These are phyloP conservation scores for Sanghuangporus weigelae DNA, from an alignment of 1,284 basidiomycete genomes.

Conservation along the genomic window DNA sequence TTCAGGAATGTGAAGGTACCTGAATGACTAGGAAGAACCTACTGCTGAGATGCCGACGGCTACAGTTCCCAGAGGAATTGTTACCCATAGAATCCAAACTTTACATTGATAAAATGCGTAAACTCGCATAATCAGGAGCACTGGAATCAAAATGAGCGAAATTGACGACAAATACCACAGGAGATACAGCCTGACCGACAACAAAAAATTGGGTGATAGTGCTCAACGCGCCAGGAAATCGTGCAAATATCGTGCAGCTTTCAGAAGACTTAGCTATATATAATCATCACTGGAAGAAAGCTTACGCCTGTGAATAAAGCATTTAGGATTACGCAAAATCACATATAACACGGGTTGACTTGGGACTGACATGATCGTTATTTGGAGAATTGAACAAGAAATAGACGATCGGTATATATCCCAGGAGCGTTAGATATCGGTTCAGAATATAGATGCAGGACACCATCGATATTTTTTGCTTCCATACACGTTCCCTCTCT, in stretches of 20 bases:
- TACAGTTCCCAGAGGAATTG: background rate
- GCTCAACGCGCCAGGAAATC: slow-evolving; percentile 12
- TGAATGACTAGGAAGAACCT: background rate
- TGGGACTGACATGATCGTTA: slow-evolving; percentile 7
- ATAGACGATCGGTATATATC: slow-evolving; percentile 10
- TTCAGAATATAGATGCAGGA: slow-evolving; percentile 12
- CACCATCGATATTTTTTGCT: slow-evolving; percentile 3
- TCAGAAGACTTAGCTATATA: background rate
- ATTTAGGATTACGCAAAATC: background rate
- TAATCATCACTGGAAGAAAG: background rate
- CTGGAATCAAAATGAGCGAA: background rate
- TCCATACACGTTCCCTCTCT: slow-evolving; percentile 11
- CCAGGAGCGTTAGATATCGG: slow-evolving; percentile 13
- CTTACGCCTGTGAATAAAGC: slow-evolving; percentile 7
- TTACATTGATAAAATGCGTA: slow-evolving; percentile 11
- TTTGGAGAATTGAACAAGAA: slow-evolving; percentile 17
- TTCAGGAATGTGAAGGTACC: background rate
- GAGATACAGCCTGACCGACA: background rate
- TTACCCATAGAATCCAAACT: slow-evolving; percentile 11
- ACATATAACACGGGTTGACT: background rate
- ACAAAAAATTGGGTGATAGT: slow-evolving; percentile 10
- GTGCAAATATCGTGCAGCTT: slow-evolving; percentile 11
- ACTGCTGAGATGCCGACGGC: slow-evolving; percentile 10
- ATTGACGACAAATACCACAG: background rate
- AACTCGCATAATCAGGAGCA: slow-evolving; percentile 10